These are phyloP conservation scores for Cymodocea nodosa DNA, from an alignment of 116 monocot species.

Conservation along the genomic window DNA sequence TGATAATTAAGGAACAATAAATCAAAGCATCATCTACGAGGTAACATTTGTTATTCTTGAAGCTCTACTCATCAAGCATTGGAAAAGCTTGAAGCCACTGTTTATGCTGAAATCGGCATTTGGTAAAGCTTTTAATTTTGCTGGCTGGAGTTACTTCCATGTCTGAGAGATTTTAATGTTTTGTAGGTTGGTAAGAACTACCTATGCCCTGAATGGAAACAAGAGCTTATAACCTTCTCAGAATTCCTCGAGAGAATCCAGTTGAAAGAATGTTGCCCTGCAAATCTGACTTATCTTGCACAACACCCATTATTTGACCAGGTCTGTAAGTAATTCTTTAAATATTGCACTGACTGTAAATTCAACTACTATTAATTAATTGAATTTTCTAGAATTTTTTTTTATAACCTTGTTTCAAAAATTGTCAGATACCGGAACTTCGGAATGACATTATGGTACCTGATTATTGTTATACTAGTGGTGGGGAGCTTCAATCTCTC, in stretches of 20 bases:
- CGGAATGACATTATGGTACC: constrained; percentile 87
- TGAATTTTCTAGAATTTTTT: neutral
- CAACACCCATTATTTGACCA: constrained; percentile 98
- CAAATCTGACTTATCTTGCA: constrained; percentile 73
- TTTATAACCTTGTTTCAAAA: neutral
- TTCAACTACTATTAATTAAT: too few species aligned
- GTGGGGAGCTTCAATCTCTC: constrained; percentile 79
- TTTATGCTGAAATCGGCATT: neutral
- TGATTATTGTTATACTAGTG: constrained; percentile 97
- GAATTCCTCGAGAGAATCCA: constrained; percentile 76
- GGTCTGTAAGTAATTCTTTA: constrained; percentile 19
- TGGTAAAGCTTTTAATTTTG: constrained; percentile 8
- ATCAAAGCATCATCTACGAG: neutral
- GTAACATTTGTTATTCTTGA: constrained; percentile 4
- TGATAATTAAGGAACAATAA: too few species aligned
- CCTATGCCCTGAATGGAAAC: constrained; percentile 83
- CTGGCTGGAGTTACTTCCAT: neutral
- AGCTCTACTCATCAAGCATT: neutral
- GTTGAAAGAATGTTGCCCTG: constrained; percentile 21
- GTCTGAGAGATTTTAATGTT: constrained; percentile 18
- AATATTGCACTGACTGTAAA: too few species aligned
- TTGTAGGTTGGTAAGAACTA: constrained; percentile 96
- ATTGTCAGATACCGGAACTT: constrained; percentile 72
- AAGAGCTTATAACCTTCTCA: constrained; percentile 91
- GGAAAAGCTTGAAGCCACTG: neutral